These are phyloP conservation scores for Aquilaria yunnanensis DNA, from an alignment of 345 rosid genomes.

Conservation along the genomic window DNA sequence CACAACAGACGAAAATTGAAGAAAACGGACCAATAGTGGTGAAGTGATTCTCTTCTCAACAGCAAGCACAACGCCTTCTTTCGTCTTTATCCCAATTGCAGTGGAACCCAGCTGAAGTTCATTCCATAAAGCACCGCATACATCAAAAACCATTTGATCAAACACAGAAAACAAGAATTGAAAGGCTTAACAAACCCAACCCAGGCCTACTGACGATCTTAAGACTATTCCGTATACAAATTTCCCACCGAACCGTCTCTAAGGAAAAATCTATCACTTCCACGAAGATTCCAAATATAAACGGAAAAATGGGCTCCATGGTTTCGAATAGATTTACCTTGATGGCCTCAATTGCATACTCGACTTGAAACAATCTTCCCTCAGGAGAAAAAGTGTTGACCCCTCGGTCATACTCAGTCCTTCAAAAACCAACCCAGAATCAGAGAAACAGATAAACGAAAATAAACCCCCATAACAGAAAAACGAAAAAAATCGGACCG, in stretches of 20 bases:
- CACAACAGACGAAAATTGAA: background rate
- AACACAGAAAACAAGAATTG: background rate
- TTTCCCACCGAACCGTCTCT: no score
- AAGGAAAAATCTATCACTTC: background rate
- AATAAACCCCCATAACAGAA: background rate
- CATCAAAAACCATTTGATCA: background rate
- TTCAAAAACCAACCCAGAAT: constrained; percentile 16
- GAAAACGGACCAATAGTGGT: constrained; percentile 56
- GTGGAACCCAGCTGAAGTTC: constrained; percentile 84
- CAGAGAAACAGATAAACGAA: background rate
- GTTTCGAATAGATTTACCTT: constrained; percentile 40
- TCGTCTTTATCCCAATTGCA: constrained; percentile 90
- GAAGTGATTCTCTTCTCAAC: constrained; percentile 99
- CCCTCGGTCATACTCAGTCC: constrained; percentile 99
- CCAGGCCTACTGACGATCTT: background rate
- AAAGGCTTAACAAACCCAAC: background rate
- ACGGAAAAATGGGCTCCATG: constrained; percentile 1
- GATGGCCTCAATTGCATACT: constrained; percentile 98
- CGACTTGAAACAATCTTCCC: constrained; percentile 94
- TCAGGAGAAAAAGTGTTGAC: constrained; percentile 99
- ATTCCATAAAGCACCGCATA: constrained; percentile 7
- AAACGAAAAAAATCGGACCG: background rate
- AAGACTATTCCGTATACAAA: background rate
- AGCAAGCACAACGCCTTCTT: constrained; percentile 96
- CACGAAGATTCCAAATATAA: background rate